A percentile compares a stretch with the other conserved stretches of the same genome.
Conservation (phyloP, 805 yeast genomes). For the Nakazawaea ishiwadae region DNA sequence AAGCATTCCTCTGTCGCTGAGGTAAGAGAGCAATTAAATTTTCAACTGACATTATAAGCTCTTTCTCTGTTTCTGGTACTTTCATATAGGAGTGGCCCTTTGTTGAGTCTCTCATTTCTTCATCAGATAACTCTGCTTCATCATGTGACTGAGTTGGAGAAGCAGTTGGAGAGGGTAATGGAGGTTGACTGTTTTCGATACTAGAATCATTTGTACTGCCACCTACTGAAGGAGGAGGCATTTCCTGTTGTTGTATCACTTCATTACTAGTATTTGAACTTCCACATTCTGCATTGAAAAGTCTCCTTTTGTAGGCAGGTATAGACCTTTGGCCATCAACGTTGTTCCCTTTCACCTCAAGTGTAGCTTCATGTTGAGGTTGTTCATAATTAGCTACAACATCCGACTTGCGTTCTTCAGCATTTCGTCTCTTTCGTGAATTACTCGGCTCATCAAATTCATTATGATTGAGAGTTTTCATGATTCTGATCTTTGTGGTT, state of each 20-base stretch:
- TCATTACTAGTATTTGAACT: conserved; percentile 1
- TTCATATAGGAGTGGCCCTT: conserved; percentile 35
- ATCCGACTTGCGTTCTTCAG: neutral
- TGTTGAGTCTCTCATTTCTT: conserved; percentile 17
- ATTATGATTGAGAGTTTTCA: too few species aligned
- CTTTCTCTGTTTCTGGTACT: conserved; percentile 18
- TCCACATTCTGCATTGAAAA: neutral
- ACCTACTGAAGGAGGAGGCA: conserved; percentile 24
- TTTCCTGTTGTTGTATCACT: neutral
- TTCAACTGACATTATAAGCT: conserved; percentile 15
- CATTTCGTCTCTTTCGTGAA: conserved; percentile 7
- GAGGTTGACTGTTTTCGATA: conserved; percentile 38
- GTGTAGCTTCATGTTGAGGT: neutral
- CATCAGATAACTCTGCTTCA: conserved; percentile 12
- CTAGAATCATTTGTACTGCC: neutral
- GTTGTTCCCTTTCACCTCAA: too few species aligned
- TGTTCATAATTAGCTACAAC: neutral
- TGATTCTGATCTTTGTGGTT: neutral
- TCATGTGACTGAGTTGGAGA: conserved; percentile 42
- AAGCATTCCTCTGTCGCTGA: conserved; percentile 43
- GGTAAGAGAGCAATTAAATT: conserved; percentile 34
- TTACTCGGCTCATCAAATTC: neutral
- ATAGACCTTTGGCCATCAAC: too few species aligned
- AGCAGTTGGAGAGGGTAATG: conserved; percentile 67
- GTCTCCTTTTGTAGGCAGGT: conserved; percentile 6